Evolutionary conservation across 768 basidiomycete genomes (phyloP), one percentile per base, ranked within the genome.

Genomic region (Hericium coralloides): DNA sequence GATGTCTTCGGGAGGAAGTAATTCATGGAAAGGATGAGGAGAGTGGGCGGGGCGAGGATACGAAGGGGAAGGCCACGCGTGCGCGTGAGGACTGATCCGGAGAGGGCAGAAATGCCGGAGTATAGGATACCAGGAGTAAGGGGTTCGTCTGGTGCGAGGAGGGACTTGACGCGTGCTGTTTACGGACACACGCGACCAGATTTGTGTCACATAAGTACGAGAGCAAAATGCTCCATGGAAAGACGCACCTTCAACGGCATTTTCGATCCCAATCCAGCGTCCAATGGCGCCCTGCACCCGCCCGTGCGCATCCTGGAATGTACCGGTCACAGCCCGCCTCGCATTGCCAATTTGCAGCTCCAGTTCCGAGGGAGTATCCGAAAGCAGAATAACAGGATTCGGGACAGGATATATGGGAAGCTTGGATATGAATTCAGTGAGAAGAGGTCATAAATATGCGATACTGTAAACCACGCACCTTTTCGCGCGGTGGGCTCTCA

Each of bases 101-200:
- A 87, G 50, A 98, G 83, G 14, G 92, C 84, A 2, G 92, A 84
- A 51, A 98, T 80, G 51, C 92, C 91, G 49, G 91, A 87, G 74
- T 95, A 98, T 55, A 98, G 84, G 4, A 88, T 65, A n/a, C 89
- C 92, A 1, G 95, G 95, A 10, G 86, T 92, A 26, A 97, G 80
- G 1, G 85, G 76, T 72, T 98, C 95, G 54, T 87, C 77, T 0
- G 84, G 79, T 0, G 91, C 85, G 14, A 92, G 72, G 63, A 98
- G 80, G 6, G 86, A 80, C 69, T 93, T 93, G 36, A 98, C 74
- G 60, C 92, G 85, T 58, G 76, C 94, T 95, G 67, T 20, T 47
- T 45, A 15, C 14, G 9, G 45, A 41, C 9, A 25, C 41, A 41
- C 37, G 25, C 3, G 10, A 50, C 20, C 17, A 26, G 20, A 18